These are phyloP conservation scores for Diutina ranongensis DNA, from an alignment of 1,139 yeast species.

Conservation along the genomic window DNA sequence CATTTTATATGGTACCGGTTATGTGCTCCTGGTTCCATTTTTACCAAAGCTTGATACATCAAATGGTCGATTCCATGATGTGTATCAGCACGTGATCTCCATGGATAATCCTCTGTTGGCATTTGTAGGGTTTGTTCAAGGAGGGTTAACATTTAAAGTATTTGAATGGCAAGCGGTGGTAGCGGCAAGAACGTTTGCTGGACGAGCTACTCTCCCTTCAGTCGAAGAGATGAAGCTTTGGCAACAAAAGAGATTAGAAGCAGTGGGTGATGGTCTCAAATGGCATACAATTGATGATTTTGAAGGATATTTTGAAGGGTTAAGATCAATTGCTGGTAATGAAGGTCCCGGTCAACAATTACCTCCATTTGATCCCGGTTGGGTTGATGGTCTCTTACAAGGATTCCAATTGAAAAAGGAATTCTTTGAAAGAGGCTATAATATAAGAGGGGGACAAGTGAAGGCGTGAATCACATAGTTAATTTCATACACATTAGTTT, in stretches of 20 bases:
- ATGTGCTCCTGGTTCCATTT: not conserved
- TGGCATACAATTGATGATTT: not conserved
- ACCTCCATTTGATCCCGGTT: not conserved
- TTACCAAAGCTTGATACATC: not conserved
- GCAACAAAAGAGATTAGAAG: not conserved
- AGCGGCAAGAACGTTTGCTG: constrained; percentile 4
- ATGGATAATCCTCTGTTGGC: not conserved
- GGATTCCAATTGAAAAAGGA: not conserved
- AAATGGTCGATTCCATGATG: not conserved
- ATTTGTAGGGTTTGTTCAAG: constrained; percentile 3
- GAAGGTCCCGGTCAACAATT: constrained; percentile 1
- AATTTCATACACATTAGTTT: not conserved
- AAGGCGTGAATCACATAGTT: not conserved
- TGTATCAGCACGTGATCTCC: constrained; percentile 3
- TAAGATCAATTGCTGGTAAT: not conserved
- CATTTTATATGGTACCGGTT: constrained; percentile 3
- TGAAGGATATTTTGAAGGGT: not conserved
- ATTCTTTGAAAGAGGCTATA: not conserved
- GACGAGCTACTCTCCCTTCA: not conserved
- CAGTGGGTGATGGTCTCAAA: not conserved
- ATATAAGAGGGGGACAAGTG: no score
- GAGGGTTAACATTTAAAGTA: constrained; percentile 2
- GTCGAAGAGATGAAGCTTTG: not conserved
- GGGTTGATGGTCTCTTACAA: not conserved
- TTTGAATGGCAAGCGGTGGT: constrained; percentile 5